These are phyloP conservation scores for Orbilia blumenaviensis DNA, from an alignment of 2,329 filamentous ascomycete genomes.

Conservation along the genomic window DNA sequence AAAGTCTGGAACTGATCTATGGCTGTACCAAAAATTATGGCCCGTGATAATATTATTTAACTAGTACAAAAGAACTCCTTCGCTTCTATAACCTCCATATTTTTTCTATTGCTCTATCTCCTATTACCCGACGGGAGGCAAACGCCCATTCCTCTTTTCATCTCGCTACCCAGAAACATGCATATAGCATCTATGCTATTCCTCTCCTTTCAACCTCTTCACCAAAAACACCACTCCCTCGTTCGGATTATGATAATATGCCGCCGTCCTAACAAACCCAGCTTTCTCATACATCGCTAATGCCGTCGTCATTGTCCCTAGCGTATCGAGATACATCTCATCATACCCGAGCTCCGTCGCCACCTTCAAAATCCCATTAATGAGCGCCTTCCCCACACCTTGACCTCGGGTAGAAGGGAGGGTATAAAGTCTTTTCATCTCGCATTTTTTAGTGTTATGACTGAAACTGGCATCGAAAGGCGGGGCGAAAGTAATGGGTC, in stretches of 20 bases:
- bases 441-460: conserved; percentile 60
- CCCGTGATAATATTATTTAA: neutral
- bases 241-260: conserved; percentile 69
- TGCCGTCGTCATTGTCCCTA: conserved; percentile 66
- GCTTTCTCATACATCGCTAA: conserved; percentile 64
- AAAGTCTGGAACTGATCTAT: neutral
- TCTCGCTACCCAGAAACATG: conserved; percentile 1
- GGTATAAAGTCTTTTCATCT: conserved; percentile 70
- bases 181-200: neutral
- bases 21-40: neutral
- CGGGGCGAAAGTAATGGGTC: conserved; percentile 59
- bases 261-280: conserved; percentile 66
- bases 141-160: neutral
- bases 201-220: conserved; percentile 11
- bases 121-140: conserved; percentile 14
- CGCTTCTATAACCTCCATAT: conserved; percentile 8
- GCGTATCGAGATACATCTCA: conserved; percentile 68
- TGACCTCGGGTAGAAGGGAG: conserved; percentile 64
- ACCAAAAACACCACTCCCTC: conserved; percentile 67
- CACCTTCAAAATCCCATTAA: conserved; percentile 62
- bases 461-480: neutral
- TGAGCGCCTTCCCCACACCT: conserved; percentile 65
- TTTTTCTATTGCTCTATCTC: neutral
- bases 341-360: conserved; percentile 65
- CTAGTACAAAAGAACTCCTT: conserved; percentile 10